Evolutionary conservation across 2,329 filamentous ascomycete species (phyloP).

Genomic region (Thelonectria blattea): DNA sequence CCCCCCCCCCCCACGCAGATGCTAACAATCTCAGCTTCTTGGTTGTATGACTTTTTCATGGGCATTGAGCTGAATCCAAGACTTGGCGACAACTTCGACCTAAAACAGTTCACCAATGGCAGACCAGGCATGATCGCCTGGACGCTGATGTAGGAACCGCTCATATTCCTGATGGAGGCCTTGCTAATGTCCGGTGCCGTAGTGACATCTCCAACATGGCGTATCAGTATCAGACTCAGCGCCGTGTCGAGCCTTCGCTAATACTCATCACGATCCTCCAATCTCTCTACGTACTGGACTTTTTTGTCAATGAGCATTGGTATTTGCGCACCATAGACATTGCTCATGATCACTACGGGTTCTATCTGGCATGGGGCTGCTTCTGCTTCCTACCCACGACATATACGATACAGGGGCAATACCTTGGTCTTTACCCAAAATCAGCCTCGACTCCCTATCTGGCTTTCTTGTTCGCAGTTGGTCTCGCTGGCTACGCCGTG

Average conservation of each 20-base stretch:
- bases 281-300: slow-evolving; percentile 53
- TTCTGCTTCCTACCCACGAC: slow-evolving; percentile 52
- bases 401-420: slow-evolving; percentile 56
- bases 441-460: slow-evolving; percentile 37
- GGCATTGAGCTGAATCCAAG: slow-evolving; percentile 54
- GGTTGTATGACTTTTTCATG: slow-evolving; percentile 53
- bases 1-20: fast-evolving
- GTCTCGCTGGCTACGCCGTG: slow-evolving; percentile 46
- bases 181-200: slow-evolving; percentile 22
- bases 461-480: slow-evolving; percentile 28
- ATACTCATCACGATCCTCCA: slow-evolving; percentile 53
- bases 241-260: slow-evolving; percentile 45
- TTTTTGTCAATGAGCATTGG: slow-evolving; percentile 57
- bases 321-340: slow-evolving; percentile 55
- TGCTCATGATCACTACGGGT: slow-evolving; percentile 52
- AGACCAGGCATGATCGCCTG: slow-evolving; percentile 55
- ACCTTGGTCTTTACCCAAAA: slow-evolving; percentile 49
- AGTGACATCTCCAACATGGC: slow-evolving; percentile 40
- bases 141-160: slow-evolving; percentile 49
- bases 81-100: slow-evolving; percentile 49
- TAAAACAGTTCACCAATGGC: slow-evolving; percentile 55
- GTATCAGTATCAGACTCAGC: slow-evolving; percentile 50
- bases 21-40: slow-evolving; percentile 39
- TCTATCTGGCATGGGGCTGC: slow-evolving; percentile 53
- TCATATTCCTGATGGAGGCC: neutral